Percentiles rank a stretch among this genome's conserved stretches.
These are phyloP conservation scores for Zoysia pacifica DNA, from an alignment of 176 grass and related monocot genomes.

Conservation along the genomic window DNA sequence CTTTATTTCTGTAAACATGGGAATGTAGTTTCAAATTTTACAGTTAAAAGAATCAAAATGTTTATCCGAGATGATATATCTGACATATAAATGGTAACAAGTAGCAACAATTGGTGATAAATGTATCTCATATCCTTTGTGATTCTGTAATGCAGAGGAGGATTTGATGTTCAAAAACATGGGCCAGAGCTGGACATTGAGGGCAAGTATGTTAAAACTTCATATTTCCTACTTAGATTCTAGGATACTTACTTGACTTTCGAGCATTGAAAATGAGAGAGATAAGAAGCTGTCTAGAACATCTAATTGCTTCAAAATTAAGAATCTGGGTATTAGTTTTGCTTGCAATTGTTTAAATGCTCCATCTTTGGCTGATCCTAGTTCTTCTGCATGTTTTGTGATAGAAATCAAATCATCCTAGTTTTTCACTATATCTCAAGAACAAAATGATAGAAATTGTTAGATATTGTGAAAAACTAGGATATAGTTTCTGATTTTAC, in stretches of 20 bases:
- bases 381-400: conserved; percentile 14
- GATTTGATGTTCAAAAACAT: conserved; percentile 59
- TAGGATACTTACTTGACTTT: conserved; percentile 30
- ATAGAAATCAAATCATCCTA: background rate
- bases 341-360: background rate
- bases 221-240: conserved; percentile 31
- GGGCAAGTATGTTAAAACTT: conserved; percentile 73
- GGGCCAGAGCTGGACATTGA: conserved; percentile 64
- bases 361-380: conserved; percentile 17
- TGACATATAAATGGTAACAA: conserved; percentile 14
- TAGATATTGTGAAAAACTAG: no score
- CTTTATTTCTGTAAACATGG: conserved; percentile 11
- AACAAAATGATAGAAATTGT: no score
- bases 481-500: background rate
- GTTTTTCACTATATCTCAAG: background rate
- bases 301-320: background rate
- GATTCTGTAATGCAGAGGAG: conserved; percentile 62
- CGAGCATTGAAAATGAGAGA: background rate
- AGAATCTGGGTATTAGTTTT: background rate
- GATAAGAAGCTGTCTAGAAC: conserved; percentile 27
- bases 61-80: conserved; percentile 9
- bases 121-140: conserved; percentile 37
- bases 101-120: conserved; percentile 6
- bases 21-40: conserved; percentile 10
- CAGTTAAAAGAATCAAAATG: background rate